These are phyloP conservation scores for Neonectria coccinea DNA, from an alignment of 2,329 filamentous ascomycete genomes.

Conservation along the genomic window DNA sequence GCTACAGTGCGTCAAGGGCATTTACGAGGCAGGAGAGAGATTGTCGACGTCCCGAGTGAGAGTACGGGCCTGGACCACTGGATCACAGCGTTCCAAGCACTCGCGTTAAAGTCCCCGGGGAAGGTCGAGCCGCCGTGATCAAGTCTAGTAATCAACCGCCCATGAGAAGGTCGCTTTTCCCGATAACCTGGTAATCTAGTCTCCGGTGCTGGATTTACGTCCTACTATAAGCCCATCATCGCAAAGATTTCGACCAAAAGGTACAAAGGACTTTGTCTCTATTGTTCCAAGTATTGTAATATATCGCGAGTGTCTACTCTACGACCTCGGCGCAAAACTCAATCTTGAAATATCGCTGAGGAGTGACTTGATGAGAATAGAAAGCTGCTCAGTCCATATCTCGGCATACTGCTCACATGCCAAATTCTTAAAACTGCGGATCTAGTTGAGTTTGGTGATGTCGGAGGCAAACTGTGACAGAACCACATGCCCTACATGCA, in stretches of 20 bases:
- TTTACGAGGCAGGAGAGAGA: conserved; percentile 83
- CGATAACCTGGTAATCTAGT: conserved; percentile 70
- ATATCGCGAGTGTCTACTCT: conserved; percentile 88
- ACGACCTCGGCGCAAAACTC: conserved; percentile 92
- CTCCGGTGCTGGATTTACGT: conserved; percentile 67
- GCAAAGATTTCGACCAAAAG: conserved; percentile 90
- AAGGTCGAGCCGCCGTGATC: conserved; percentile 91
- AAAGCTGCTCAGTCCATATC: conserved; percentile 83
- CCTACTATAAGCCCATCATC: conserved; percentile 86
- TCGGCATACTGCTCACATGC: conserved; percentile 78
- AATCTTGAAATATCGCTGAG: conserved; percentile 72
- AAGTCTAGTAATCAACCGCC: conserved; percentile 94
- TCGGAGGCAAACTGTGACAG: conserved; percentile 73
- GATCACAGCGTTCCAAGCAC: conserved; percentile 94
- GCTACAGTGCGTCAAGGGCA: conserved; percentile 84
- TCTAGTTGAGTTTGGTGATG: conserved; percentile 74
- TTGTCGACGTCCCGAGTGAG: conserved; percentile 89
- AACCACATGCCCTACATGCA: conserved; percentile 81
- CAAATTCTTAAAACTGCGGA: conserved; percentile 76
- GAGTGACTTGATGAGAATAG: conserved; percentile 81
- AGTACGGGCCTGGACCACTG: conserved; percentile 88
- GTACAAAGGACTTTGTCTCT: conserved; percentile 91
- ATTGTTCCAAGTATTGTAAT: conserved; percentile 85
- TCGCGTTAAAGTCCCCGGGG: conserved; percentile 84
- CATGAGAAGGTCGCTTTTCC: conserved; percentile 82